Conservation (phyloP, 176 grass and related monocot species). For the Themeda triandra region DNA sequence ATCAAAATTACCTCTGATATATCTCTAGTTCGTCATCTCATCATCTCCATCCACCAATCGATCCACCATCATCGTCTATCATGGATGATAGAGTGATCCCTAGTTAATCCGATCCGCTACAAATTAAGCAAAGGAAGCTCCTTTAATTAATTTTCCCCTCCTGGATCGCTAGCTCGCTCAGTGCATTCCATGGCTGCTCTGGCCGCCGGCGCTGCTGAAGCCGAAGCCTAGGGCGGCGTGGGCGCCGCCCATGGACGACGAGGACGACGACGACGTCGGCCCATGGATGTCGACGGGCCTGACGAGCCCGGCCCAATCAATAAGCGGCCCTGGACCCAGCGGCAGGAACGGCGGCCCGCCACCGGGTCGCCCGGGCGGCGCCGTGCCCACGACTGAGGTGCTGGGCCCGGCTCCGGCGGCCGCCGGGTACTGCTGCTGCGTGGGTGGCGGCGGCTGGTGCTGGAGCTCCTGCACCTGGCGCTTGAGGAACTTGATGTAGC, state of each 20-base stretch:
- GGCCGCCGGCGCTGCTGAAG: constrained; percentile 35
- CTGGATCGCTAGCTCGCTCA: neutral
- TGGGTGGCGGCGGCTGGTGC: constrained; percentile 22
- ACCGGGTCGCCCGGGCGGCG: neutral
- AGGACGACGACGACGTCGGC: constrained; percentile 71
- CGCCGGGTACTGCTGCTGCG: neutral
- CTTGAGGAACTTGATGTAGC: constrained; percentile 96
- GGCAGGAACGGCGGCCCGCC: constrained; percentile 32
- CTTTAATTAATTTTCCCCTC: neutral
- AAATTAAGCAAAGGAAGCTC: neutral
- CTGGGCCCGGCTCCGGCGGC: constrained; percentile 24
- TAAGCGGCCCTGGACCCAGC: constrained; percentile 24
- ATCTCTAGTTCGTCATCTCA: constrained; percentile 43
- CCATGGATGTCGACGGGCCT: constrained; percentile 55
- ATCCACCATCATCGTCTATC: neutral
- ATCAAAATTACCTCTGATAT: constrained; percentile 64
- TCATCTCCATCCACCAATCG: neutral
- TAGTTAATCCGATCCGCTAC: constrained; percentile 27
- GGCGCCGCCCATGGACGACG: constrained; percentile 70
- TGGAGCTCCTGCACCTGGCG: constrained; percentile 83
- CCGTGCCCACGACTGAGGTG: neutral
- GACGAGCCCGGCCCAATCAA: constrained; percentile 36
- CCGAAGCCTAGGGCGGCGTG: constrained; percentile 61
- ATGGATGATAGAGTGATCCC: neutral
- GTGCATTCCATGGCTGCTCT: constrained; percentile 68